Conservation (phyloP, 2,329 filamentous ascomycete genomes). For the Myriosclerotinia curreyana region DNA sequence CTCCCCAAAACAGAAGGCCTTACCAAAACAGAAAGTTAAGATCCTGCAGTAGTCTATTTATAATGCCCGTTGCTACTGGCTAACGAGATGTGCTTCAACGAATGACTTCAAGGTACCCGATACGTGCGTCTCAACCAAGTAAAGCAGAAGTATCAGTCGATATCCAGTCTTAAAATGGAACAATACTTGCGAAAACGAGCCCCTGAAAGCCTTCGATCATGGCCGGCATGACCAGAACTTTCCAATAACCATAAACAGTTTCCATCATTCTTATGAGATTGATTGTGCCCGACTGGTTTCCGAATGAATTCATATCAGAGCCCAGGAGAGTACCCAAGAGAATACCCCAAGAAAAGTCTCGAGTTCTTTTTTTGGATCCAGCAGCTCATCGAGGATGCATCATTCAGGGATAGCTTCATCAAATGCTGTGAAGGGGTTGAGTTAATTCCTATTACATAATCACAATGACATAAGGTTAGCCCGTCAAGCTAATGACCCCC, state of each 20-base stretch:
- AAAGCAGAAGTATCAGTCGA: not conserved
- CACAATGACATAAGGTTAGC: conserved; percentile 7
- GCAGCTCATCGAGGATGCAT: not conserved
- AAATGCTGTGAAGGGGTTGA: not conserved
- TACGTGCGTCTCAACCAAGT: not conserved
- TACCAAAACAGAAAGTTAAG: not conserved
- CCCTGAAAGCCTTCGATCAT: not conserved
- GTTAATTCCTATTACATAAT: not conserved
- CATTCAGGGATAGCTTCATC: not conserved
- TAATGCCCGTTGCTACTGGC: too few species aligned
- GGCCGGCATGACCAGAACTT: not conserved
- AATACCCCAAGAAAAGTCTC: too few species aligned
- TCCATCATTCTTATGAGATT: not conserved
- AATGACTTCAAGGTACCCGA: not conserved
- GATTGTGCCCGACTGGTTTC: too few species aligned
- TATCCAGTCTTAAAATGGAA: not conserved
- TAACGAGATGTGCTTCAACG: too few species aligned
- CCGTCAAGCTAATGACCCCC: conserved; percentile 7
- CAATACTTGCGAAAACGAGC: not conserved
- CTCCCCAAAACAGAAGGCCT: not conserved
- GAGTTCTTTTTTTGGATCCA: not conserved
- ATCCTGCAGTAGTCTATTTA: not conserved
- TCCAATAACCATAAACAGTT: not conserved
- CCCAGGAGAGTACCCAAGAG: not conserved
- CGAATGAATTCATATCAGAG: not conserved